These are phyloP conservation scores for Penicillium crystallinum DNA, from an alignment of 495 filamentous ascomycete genomes.

Conservation along the genomic window DNA sequence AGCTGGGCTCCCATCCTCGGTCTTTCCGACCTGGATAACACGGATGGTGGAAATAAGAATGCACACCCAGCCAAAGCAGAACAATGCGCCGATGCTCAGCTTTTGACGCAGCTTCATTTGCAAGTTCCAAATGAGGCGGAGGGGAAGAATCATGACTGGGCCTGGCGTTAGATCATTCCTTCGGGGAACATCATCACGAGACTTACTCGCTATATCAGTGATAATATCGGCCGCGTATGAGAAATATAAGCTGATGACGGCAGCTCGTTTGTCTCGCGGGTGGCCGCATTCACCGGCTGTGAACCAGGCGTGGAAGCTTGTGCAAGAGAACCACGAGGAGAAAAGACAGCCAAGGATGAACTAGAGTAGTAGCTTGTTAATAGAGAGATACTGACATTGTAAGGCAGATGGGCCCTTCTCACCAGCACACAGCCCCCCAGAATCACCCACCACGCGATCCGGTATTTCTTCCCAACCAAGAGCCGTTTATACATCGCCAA, in stretches of 20 bases:
- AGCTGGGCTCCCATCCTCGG: slow-evolving; percentile 8
- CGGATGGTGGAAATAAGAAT: slow-evolving; percentile 48
- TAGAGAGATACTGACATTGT: too few relatives aligned
- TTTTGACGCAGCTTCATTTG: slow-evolving; percentile 42
- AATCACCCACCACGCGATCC: slow-evolving; percentile 34
- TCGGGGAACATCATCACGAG: background rate
- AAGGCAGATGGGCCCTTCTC: slow-evolving; percentile 9
- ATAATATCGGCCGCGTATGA: slow-evolving; percentile 37
- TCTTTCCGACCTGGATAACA: slow-evolving; percentile 28
- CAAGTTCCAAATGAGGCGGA: slow-evolving; percentile 46
- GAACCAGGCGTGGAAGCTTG: slow-evolving; percentile 36
- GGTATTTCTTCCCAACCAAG: slow-evolving; percentile 19
- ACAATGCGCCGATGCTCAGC: slow-evolving; percentile 41
- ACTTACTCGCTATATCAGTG: slow-evolving; percentile 42
- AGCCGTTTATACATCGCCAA: slow-evolving; percentile 40
- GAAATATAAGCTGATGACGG: slow-evolving; percentile 38
- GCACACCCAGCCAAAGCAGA: slow-evolving; percentile 47
- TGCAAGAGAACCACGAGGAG: slow-evolving; percentile 33
- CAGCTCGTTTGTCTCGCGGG: slow-evolving; percentile 26
- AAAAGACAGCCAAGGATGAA: slow-evolving; percentile 33
- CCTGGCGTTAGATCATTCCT: background rate
- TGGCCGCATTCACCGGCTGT: slow-evolving; percentile 28
- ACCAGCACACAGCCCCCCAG: slow-evolving; percentile 31
- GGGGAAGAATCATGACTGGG: slow-evolving; percentile 47
- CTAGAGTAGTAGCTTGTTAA: background rate